Evolutionary conservation across 2,329 filamentous ascomycete genomes (phyloP).

Genomic region (Thielaviopsis musarum): DNA sequence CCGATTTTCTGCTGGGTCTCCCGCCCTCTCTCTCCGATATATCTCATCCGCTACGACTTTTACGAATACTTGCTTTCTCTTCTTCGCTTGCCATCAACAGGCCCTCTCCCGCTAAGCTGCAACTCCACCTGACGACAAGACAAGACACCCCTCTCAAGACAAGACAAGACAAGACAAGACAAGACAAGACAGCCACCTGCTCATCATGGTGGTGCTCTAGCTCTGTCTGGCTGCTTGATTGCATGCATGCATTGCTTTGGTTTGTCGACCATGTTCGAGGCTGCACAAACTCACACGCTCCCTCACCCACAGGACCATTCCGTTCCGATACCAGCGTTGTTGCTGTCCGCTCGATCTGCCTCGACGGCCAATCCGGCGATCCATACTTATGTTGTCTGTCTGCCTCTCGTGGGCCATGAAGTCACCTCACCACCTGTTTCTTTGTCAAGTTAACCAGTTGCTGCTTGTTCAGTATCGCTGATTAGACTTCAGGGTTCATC

Average conservation of each 20-base stretch:
- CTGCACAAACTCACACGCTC: background rate
- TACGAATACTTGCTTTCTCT: background rate
- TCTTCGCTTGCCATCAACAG: background rate
- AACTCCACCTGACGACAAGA: background rate
- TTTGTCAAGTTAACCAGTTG: background rate
- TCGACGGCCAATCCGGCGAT: background rate
- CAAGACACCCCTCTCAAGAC: no score
- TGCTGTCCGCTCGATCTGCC: background rate
- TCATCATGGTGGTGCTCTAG: no score
- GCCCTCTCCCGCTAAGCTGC: background rate
- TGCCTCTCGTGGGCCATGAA: background rate
- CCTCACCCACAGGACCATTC: background rate
- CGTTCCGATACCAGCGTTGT: background rate
- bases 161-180: no score
- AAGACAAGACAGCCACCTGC: no score
- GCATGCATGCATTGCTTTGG: background rate
- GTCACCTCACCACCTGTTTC: background rate
- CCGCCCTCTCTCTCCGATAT: background rate
- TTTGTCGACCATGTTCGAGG: background rate
- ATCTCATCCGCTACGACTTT: background rate
- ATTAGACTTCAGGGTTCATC: background rate
- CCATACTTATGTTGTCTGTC: background rate
- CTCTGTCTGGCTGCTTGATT: no score
- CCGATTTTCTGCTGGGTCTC: background rate
- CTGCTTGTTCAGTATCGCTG: background rate